These are phyloP conservation scores for Dysphania ambrosioides DNA, from an alignment of 148 eudicot species.

Conservation along the genomic window DNA sequence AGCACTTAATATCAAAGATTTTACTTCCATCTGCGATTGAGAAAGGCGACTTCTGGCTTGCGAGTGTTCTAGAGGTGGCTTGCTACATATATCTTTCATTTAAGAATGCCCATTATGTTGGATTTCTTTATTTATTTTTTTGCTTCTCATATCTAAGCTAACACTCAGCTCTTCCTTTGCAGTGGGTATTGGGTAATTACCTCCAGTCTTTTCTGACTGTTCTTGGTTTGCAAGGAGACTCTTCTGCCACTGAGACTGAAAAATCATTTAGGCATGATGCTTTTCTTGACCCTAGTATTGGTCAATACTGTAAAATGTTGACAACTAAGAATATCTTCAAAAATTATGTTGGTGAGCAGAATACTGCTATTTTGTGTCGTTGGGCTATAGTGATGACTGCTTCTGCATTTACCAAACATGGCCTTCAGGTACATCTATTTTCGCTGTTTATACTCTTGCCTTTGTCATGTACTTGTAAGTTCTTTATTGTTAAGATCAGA, in stretches of 20 bases:
- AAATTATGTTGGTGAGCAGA: conserved; percentile 83
- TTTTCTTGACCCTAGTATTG: conserved; percentile 74
- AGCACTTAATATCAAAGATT: conserved; percentile 58
- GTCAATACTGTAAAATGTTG: conserved; percentile 81
- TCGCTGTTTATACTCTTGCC: not conserved
- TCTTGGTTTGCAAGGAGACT: conserved; percentile 50
- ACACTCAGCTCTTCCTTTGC: conserved; percentile 27
- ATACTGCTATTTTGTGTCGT: conserved; percentile 55
- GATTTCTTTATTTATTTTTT: conserved; percentile 5
- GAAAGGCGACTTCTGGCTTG: conserved; percentile 79
- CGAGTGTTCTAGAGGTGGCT: conserved; percentile 78
- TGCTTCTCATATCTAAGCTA: conserved; percentile 3
- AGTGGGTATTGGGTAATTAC: conserved; percentile 83
- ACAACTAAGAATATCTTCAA: conserved; percentile 63
- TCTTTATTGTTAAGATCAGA: not conserved
- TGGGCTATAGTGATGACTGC: conserved; percentile 69
- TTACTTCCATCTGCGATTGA: conserved; percentile 85
- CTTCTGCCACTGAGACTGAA: conserved; percentile 32
- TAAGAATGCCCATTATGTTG: not conserved
- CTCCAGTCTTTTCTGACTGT: conserved; percentile 52
- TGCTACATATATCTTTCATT: not conserved
- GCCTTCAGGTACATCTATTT: conserved; percentile 75
- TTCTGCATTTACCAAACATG: conserved; percentile 68
- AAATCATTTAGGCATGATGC: conserved; percentile 39
- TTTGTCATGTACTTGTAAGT: not conserved